Conservation (phyloP, 169 alveolate species). For the Plasmodium chabaudi region DNA sequence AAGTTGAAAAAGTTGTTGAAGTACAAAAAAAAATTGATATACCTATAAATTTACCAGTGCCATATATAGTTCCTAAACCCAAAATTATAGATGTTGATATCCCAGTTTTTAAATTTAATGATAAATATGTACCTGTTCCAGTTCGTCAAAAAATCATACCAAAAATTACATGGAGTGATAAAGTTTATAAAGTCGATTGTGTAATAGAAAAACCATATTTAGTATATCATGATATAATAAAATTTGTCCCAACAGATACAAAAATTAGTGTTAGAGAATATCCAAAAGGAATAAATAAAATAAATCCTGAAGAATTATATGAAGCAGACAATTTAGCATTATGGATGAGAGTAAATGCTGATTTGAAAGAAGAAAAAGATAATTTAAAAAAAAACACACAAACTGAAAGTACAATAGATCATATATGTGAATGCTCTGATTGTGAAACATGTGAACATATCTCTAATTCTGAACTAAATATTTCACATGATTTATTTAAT, state of each 20-base stretch:
- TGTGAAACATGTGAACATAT: conserved; percentile 17
- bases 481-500: conserved; percentile 38
- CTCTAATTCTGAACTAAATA: conserved; percentile 45
- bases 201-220: conserved; percentile 81
- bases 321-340: conserved; percentile 82
- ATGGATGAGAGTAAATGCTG: conserved; percentile 86
- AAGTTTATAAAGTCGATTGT: conserved; percentile 79
- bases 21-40: conserved; percentile 61
- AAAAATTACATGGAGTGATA: conserved; percentile 80
- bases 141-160: conserved; percentile 81
- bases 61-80: conserved; percentile 84
- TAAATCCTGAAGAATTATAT: conserved; percentile 80
- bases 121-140: conserved; percentile 82
- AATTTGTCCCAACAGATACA: conserved; percentile 80
- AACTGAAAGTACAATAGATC: conserved; percentile 13
- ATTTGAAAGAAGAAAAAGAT: conserved; percentile 78
- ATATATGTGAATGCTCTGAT: conserved; percentile 53
- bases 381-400: conserved; percentile 12
- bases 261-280: conserved; percentile 79
- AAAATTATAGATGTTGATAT: conserved; percentile 80
- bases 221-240: conserved; percentile 81
- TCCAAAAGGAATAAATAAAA: conserved; percentile 80
- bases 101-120: conserved; percentile 83
- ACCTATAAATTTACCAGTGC: conserved; percentile 78
- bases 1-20: conserved; percentile 73